A percentile compares a stretch with the other conserved stretches of the same genome.
These are phyloP conservation scores for Suillus discolor DNA, from an alignment of 768 basidiomycete genomes.

Conservation along the genomic window DNA sequence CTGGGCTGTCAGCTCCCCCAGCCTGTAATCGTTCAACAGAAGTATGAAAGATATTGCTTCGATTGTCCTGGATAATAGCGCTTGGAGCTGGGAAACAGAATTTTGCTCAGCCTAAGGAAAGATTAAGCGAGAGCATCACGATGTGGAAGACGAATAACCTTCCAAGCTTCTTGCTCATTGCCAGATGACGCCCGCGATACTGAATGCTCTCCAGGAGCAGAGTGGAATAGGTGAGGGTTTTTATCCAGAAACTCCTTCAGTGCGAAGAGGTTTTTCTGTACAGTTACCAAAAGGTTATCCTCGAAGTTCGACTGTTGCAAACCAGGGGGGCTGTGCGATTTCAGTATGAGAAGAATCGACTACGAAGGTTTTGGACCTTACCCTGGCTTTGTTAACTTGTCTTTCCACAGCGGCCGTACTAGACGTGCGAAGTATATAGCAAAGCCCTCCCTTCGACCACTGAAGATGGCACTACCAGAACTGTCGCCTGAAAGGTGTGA, in stretches of 20 bases:
- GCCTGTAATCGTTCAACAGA: constrained; percentile 87
- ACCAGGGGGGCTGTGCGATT: constrained; percentile 38
- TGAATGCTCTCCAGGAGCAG: constrained; percentile 69
- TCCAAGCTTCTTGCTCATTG: constrained; percentile 87
- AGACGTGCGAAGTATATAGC: constrained; percentile 86
- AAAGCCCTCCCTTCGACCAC: constrained; percentile 87
- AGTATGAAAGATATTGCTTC: constrained; percentile 95
- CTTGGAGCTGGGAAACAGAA: constrained; percentile 76
- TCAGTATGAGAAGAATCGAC: constrained; percentile 4
- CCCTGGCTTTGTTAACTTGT: constrained; percentile 70
- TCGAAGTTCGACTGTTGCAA: constrained; percentile 62
- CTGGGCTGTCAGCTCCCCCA: constrained; percentile 84
- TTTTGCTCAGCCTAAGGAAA: constrained; percentile 69
- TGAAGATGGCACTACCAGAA: constrained; percentile 77
- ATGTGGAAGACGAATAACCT: constrained; percentile 44
- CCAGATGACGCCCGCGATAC: constrained; percentile 55
- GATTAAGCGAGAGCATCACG: constrained; percentile 14
- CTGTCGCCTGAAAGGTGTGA: constrained; percentile 50
- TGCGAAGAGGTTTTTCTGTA: constrained; percentile 79
- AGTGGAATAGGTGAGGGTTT: constrained; percentile 86
- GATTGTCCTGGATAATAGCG: constrained; percentile 80
- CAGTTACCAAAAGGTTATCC: constrained; percentile 62
- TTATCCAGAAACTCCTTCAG: constrained; percentile 77
- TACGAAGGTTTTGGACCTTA: constrained; percentile 32
- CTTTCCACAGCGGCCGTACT: constrained; percentile 85